phyloP scores from a whole-genome alignment of 768 basidiomycete species.

The Suillus fuscotomentosus region DNA sequence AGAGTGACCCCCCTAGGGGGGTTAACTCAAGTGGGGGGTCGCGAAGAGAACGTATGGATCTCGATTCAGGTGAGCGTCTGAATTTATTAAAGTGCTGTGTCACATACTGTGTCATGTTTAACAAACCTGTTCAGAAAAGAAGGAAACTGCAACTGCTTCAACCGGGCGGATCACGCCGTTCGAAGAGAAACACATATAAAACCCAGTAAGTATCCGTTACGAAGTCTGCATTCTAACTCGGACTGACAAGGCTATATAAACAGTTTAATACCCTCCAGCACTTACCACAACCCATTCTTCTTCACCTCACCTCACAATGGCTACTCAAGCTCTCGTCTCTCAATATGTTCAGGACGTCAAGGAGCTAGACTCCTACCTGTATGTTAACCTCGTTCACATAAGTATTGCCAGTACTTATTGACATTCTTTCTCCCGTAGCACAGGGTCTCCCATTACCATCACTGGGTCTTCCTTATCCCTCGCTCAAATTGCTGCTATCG shows the following conservation, averaged over 20 bases:
- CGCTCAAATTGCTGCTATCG: conserved; percentile 73
- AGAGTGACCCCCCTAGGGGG: background rate
- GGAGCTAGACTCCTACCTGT: conserved; percentile 69
- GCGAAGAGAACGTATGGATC: background rate
- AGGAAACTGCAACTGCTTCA: background rate
- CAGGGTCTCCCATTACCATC: conserved; percentile 60
- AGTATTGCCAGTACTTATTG: background rate
- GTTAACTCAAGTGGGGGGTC: background rate
- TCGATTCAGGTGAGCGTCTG: background rate
- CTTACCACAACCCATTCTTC: background rate
- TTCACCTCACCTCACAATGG: conserved; percentile 1
- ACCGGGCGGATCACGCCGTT: background rate
- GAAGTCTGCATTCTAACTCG: background rate
- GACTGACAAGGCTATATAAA: background rate
- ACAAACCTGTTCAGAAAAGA: background rate
- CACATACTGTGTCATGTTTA: conserved; percentile 1
- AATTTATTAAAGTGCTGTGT: background rate
- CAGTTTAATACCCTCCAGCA: background rate
- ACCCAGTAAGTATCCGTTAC: background rate
- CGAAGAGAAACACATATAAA: background rate
- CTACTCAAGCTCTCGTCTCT: conserved; percentile 38
- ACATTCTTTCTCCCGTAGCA: conserved; percentile 35
- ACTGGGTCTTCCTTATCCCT: conserved; percentile 74
- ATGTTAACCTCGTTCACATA: conserved; percentile 13
- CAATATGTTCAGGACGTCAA: conserved; percentile 58